Conservation (phyloP, 352 stramenopile species). For the Pythium aristosporum region DNA sequence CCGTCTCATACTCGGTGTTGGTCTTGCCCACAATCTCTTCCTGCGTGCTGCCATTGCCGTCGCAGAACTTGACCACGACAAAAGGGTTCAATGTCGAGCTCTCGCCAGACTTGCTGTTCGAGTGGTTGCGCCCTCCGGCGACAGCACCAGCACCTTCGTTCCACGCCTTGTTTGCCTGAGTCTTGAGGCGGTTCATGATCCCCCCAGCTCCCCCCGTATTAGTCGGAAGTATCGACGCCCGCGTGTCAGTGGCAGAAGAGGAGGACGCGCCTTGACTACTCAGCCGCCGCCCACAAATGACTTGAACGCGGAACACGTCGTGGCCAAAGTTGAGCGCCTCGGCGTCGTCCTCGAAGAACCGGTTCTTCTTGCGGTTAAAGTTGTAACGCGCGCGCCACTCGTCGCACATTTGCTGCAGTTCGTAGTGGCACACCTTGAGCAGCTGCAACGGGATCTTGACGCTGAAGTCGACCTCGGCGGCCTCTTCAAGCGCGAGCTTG, state of each 20-base stretch:
- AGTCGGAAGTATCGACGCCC: constrained; percentile 7
- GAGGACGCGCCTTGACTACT: constrained; percentile 14
- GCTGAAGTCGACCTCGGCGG: constrained; percentile 72
- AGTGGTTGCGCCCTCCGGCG: constrained; percentile 15
- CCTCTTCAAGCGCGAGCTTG: constrained; percentile 78
- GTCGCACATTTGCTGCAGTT: constrained; percentile 71
- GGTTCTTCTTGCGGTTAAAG: constrained; percentile 70
- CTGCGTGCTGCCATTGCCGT: constrained; percentile 43
- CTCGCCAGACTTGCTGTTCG: constrained; percentile 29
- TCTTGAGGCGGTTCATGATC: constrained; percentile 77
- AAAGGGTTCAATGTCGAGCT: constrained; percentile 50
- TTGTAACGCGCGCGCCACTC: constrained; percentile 80
- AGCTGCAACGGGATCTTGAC: constrained; percentile 80
- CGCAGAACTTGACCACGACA: constrained; percentile 70
- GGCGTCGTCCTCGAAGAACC: constrained; percentile 76
- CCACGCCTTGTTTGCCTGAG: constrained; percentile 51
- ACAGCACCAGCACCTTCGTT: constrained; percentile 18
- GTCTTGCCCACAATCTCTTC: constrained; percentile 75
- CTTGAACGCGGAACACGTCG: constrained; percentile 76
- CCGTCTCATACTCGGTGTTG: constrained; percentile 83
- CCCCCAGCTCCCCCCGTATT: constrained; percentile 9
- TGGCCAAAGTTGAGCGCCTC: constrained; percentile 79
- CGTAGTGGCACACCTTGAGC: constrained; percentile 64
- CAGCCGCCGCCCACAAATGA: constrained; percentile 62
- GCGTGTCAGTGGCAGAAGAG: constrained; percentile 13